Conservation (phyloP, 2,329 filamentous ascomycete genomes). For the Diaporthe sp. region DNA sequence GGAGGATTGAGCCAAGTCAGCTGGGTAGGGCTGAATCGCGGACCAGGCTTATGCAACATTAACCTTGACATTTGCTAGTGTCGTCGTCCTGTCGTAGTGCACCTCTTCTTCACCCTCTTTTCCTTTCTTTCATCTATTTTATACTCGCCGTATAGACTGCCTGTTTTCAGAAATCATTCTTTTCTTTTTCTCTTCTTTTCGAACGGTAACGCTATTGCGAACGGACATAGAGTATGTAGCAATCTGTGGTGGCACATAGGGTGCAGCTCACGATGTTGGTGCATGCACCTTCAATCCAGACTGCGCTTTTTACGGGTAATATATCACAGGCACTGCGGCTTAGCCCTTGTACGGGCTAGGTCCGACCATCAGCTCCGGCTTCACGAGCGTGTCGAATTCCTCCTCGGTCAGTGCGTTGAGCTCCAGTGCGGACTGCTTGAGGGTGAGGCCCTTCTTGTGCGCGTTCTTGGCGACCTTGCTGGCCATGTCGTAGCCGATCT, state of each 20-base stretch:
- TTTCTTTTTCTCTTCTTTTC: not conserved
- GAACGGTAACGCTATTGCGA: not conserved
- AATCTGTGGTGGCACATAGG: not conserved
- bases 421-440: slow-evolving; percentile 95
- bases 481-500: slow-evolving; percentile 98
- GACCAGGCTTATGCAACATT: slow-evolving; percentile 8
- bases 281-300: not conserved
- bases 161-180: not conserved
- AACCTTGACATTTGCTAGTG: slow-evolving; percentile 7
- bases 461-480: slow-evolving; percentile 98
- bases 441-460: slow-evolving; percentile 95
- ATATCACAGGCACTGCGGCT: slow-evolving; percentile 21
- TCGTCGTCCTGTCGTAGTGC: not conserved
- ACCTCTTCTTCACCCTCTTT: not conserved
- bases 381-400: slow-evolving; percentile 91
- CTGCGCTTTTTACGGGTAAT: not conserved
- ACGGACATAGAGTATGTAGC: not conserved
- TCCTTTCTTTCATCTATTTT: not conserved
- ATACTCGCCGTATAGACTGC: not conserved
- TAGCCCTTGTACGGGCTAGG: slow-evolving; percentile 75
- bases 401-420: slow-evolving; percentile 88
- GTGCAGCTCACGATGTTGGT: not conserved
- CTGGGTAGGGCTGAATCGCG: slow-evolving; percentile 22
- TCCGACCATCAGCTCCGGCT: slow-evolving; percentile 94
- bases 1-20: not conserved